Conservation (phyloP, 306 rosid species). For the Purshia tridentata region DNA sequence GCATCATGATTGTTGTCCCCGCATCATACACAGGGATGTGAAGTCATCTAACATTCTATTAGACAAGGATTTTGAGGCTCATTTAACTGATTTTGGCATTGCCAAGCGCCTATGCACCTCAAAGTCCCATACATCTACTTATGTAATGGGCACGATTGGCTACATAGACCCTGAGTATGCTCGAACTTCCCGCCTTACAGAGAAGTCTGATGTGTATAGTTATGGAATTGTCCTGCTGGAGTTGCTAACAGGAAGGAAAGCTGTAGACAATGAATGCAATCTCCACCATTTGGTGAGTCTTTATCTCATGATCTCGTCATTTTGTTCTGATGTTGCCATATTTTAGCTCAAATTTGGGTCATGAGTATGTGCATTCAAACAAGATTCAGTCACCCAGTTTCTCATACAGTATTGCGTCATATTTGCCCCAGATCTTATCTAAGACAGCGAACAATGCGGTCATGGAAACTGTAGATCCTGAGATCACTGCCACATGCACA, state of each 20-base stretch:
- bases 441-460: slow-evolving; percentile 82
- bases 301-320: too few species aligned
- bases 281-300: slow-evolving; percentile 79
- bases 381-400: background rate
- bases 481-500: slow-evolving; percentile 70
- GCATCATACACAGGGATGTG: slow-evolving; percentile 91
- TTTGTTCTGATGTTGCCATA: too few species aligned
- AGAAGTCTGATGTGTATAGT: slow-evolving; percentile 93
- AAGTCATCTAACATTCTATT: slow-evolving; percentile 86
- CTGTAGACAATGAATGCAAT: slow-evolving; percentile 86
- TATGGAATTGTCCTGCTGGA: slow-evolving; percentile 91
- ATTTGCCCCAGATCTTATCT: slow-evolving; percentile 59
- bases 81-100: slow-evolving; percentile 89
- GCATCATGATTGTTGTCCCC: slow-evolving; percentile 90
- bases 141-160: slow-evolving; percentile 91
- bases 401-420: background rate
- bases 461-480: slow-evolving; percentile 89
- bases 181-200: slow-evolving; percentile 87
- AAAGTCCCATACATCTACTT: slow-evolving; percentile 82
- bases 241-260: slow-evolving; percentile 87
- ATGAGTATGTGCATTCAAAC: background rate
- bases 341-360: too few species aligned
- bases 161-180: slow-evolving; percentile 98
- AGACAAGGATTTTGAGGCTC: slow-evolving; percentile 87
- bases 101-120: slow-evolving; percentile 81